These are phyloP conservation scores for Diutina catenulata DNA, from an alignment of 1,139 yeast genomes.

Conservation along the genomic window DNA sequence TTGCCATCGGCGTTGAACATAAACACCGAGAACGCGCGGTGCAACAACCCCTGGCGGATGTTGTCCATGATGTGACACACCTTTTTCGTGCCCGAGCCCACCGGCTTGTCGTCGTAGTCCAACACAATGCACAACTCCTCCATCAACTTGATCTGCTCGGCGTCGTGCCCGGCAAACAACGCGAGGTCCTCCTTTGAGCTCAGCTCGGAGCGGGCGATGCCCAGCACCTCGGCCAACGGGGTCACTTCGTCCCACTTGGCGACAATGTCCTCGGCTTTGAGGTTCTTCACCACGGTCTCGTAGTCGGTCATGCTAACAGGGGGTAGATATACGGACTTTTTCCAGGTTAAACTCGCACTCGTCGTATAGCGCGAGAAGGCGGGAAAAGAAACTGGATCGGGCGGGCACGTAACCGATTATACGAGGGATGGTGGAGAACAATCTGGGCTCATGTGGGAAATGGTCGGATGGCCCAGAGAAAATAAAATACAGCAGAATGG, in stretches of 20 bases:
- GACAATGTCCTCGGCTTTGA: constrained; percentile 38
- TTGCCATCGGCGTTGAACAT: constrained; percentile 68
- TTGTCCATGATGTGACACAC: constrained; percentile 84
- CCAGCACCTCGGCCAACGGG: constrained; percentile 37
- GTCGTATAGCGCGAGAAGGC: too few species aligned
- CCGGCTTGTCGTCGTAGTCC: constrained; percentile 75
- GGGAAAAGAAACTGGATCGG: too few species aligned
- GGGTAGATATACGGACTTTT: too few species aligned
- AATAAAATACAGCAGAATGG: too few species aligned
- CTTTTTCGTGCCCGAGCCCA: constrained; percentile 93
- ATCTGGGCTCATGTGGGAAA: too few species aligned
- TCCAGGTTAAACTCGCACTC: too few species aligned
- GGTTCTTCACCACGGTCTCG: constrained; percentile 40
- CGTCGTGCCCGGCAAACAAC: constrained; percentile 70
- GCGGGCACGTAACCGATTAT: too few species aligned
- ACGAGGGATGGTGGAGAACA: too few species aligned
- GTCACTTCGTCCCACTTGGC: constrained; percentile 53
- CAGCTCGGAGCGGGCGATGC: constrained; percentile 28
- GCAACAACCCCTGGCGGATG: constrained; percentile 75
- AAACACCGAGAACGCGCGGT: constrained; percentile 92
- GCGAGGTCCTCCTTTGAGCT: constrained; percentile 19
- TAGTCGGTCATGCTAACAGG: constrained; percentile 23
- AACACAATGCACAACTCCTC: constrained; percentile 92
- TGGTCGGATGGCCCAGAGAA: too few species aligned
- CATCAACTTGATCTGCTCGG: constrained; percentile 90